phyloP scores from a whole-genome alignment of 495 filamentous ascomycete genomes.

The Aspergillus nidulans region DNA sequence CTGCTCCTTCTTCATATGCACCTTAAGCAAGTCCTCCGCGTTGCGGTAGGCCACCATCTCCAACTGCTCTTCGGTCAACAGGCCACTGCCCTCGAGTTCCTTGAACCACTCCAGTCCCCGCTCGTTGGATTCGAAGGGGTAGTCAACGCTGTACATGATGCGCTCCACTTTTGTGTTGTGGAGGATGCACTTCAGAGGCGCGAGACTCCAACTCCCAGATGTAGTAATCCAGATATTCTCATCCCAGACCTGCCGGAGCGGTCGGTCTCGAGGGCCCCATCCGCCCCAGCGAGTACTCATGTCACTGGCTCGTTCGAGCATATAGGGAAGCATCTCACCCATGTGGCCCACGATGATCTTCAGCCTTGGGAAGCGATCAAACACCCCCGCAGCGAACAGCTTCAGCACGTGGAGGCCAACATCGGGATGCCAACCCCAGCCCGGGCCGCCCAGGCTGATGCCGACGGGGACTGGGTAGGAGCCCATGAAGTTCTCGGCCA shows the following conservation, averaged over 20 bases:
- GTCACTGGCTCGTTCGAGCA: not conserved
- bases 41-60: not conserved
- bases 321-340: not conserved
- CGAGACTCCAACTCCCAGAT: not conserved
- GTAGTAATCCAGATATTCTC: constrained; percentile 21
- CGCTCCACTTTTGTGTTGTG: constrained; percentile 1
- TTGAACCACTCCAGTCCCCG: constrained; percentile 3
- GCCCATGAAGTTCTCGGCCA: constrained; percentile 21
- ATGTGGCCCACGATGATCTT: not conserved
- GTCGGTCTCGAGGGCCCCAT: not conserved
- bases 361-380: not conserved
- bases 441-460: not conserved
- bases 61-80: not conserved
- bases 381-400: not conserved
- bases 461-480: not conserved
- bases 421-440: not conserved
- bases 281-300: not conserved
- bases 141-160: constrained; percentile 10
- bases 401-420: not conserved
- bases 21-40: not conserved
- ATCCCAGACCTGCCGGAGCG: not conserved
- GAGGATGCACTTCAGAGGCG: not conserved
- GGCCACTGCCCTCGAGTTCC: not conserved
- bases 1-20: not conserved
- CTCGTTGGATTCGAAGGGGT: constrained; percentile 4